These are phyloP conservation scores for Rhinocladiella similis DNA, from an alignment of 2,329 filamentous ascomycete species.

Conservation along the genomic window DNA sequence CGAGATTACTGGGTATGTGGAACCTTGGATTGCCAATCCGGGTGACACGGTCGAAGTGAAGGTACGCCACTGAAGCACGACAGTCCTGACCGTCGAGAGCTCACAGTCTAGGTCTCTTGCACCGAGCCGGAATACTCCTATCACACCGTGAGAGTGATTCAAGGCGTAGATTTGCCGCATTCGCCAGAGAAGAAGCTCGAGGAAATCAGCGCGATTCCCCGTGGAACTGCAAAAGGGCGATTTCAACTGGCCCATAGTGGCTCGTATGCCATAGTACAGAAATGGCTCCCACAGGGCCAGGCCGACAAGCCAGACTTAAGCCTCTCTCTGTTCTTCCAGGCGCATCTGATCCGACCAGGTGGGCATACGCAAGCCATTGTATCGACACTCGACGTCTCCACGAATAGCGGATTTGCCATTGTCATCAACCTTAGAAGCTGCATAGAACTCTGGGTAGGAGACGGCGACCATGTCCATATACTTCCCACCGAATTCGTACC, in stretches of 20 bases:
- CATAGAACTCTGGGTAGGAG: constrained; percentile 9
- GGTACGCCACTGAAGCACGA: too few relatives aligned
- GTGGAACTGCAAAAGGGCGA: neutral
- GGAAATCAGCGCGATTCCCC: neutral
- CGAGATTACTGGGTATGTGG: constrained; percentile 17
- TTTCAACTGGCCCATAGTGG: neutral
- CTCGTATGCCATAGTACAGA: neutral
- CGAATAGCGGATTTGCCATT: constrained; percentile 8
- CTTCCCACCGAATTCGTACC: neutral
- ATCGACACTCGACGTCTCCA: constrained; percentile 7
- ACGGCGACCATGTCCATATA: constrained; percentile 1
- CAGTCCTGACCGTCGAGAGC: too few relatives aligned
- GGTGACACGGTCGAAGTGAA: constrained; percentile 6
- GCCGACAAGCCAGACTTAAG: too few relatives aligned
- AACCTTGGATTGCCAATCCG: constrained; percentile 15
- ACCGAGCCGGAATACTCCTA: neutral
- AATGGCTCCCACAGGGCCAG: neutral
- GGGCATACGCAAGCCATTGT: constrained; percentile 12
- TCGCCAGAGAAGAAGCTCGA: neutral
- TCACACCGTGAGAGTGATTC: neutral
- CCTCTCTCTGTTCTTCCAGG: constrained; percentile 16
- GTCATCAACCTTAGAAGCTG: neutral
- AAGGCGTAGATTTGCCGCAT: neutral
- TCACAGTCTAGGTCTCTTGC: constrained; percentile 8
- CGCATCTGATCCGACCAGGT: constrained; percentile 2